Evolutionary conservation across 202 grass and related monocot species (phyloP).

Genomic region (Bolboschoenoplectus hybrid): DNA sequence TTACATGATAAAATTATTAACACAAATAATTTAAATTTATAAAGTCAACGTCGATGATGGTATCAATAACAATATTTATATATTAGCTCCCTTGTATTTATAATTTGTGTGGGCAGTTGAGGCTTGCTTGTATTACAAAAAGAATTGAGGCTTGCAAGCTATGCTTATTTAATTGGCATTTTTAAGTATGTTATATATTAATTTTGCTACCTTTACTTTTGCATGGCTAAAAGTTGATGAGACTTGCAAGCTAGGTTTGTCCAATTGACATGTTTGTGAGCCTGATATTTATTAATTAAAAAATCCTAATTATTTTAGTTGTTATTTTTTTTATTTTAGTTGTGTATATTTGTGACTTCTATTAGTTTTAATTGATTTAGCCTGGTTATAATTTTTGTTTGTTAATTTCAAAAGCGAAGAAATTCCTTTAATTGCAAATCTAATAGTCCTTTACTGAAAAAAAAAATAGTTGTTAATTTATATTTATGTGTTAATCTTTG

Average conservation of each 20-base stretch:
- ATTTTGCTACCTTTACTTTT: neutral
- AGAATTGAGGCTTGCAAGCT: slow-evolving; percentile 19
- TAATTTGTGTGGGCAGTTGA: too few species aligned
- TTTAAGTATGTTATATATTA: neutral
- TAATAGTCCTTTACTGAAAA: neutral
- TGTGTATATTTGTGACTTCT: neutral
- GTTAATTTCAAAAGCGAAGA: neutral
- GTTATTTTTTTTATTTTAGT: neutral
- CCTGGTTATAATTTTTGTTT: neutral
- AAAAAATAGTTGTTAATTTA: neutral
- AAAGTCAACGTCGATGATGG: too few species aligned
- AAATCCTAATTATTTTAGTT: neutral
- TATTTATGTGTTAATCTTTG: neutral
- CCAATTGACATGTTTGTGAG: neutral
- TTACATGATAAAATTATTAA: too few species aligned
- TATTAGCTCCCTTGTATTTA: too few species aligned
- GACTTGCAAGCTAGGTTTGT: neutral
- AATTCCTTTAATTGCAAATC: neutral
- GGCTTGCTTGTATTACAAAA: neutral
- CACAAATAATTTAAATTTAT: too few species aligned
- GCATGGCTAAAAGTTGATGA: neutral
- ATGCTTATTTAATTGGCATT: neutral
- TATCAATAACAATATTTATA: too few species aligned
- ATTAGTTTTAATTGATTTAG: too few species aligned
- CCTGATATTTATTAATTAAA: neutral